Conservation (phyloP, 2,329 filamentous ascomycete genomes). For the Grosmannia serpens region DNA sequence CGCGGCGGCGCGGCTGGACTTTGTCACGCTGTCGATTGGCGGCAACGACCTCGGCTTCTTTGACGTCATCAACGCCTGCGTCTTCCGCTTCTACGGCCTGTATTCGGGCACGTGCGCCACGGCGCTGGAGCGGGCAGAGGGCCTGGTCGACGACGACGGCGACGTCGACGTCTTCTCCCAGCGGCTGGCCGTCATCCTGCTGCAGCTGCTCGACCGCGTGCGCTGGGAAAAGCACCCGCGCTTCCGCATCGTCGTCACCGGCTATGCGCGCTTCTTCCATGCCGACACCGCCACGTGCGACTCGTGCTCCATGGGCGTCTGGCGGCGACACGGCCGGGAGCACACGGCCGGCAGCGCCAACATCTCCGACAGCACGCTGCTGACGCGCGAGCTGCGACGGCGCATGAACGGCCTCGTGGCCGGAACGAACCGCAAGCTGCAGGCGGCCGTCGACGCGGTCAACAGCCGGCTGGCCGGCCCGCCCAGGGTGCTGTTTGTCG, state of each 20-base stretch:
- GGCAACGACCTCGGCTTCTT: conserved; percentile 40
- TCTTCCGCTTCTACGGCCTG: conserved; percentile 37
- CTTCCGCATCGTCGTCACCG: conserved; percentile 33
- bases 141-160: conserved; percentile 1
- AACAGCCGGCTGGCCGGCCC: conserved; percentile 18
- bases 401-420: conserved; percentile 33
- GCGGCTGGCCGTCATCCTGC: conserved; percentile 26
- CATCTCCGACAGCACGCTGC: conserved; percentile 10
- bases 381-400: conserved; percentile 25
- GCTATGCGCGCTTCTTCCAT: conserved; percentile 38
- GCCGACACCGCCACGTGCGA: conserved; percentile 31
- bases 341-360: not conserved
- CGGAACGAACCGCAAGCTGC: conserved; percentile 29
- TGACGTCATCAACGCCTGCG: conserved; percentile 36
- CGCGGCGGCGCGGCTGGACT: conserved; percentile 20
- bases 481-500: conserved; percentile 26
- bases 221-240: conserved; percentile 31
- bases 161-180: conserved; percentile 13
- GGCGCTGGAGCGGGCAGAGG: conserved; percentile 24
- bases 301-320: conserved; percentile 31
- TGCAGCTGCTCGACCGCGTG: conserved; percentile 30
- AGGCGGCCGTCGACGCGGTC: conserved; percentile 21
- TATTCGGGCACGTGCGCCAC: conserved; percentile 33
- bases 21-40: conserved; percentile 34
- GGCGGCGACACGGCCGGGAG: conserved; percentile 21